Percentiles rank a stretch among this genome's conserved stretches.
These are phyloP conservation scores for Hortiboletus campestris DNA, from an alignment of 768 basidiomycete genomes.

Conservation along the genomic window DNA sequence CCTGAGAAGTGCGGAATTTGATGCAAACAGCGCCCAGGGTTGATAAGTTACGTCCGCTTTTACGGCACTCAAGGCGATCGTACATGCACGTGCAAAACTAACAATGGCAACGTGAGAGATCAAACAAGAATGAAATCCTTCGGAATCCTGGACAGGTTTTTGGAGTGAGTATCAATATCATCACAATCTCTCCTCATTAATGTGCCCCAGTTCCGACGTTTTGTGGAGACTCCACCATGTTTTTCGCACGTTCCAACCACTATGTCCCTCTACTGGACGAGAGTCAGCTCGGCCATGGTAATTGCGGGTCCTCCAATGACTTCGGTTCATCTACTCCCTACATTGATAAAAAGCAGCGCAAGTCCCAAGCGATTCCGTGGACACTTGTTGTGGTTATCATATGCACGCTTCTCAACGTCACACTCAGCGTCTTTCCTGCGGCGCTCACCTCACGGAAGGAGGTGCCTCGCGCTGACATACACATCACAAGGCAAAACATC, in stretches of 20 bases:
- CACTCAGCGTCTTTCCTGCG: conserved; percentile 3
- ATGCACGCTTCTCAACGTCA: conserved; percentile 7
- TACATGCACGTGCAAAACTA: too few relatives aligned
- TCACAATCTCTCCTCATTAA: neutral
- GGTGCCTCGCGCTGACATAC: neutral
- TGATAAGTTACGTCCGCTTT: too few relatives aligned
- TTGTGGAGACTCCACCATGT: neutral
- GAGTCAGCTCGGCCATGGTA: neutral
- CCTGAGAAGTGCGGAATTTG: too few relatives aligned
- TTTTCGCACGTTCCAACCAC: neutral
- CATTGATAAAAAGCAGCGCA: neutral
- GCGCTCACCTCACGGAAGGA: neutral
- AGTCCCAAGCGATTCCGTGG: conserved; percentile 2
- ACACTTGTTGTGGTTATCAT: neutral
- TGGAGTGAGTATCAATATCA: neutral
- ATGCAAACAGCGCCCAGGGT: too few relatives aligned
- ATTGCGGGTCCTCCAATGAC: neutral
- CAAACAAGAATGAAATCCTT: too few relatives aligned
- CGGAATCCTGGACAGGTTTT: too few relatives aligned
- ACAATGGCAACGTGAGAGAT: too few relatives aligned
- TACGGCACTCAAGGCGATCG: too few relatives aligned
- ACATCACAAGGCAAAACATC: conserved; percentile 8
- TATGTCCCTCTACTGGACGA: neutral
- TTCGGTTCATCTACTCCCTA: neutral
- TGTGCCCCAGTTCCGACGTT: too few relatives aligned